A percentile compares a stretch with the other conserved stretches of the same genome.
phyloP scores from a whole-genome alignment of 768 basidiomycete species.

The Rhizopogon vinicolor region DNA sequence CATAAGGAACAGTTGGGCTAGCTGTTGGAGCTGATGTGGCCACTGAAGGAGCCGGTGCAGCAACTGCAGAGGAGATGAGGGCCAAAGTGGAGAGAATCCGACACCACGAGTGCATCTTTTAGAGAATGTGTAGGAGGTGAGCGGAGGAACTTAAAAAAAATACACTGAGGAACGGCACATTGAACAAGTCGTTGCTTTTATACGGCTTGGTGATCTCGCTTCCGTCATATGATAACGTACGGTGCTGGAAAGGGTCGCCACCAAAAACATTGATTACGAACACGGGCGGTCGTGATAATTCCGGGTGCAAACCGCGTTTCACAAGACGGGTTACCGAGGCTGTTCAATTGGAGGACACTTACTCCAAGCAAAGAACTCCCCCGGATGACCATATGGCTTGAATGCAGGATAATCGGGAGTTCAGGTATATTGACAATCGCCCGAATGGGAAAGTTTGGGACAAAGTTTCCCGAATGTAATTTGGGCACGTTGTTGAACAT shows the following conservation, averaged over 20 bases:
- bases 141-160: constrained; percentile 9
- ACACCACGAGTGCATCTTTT: constrained; percentile 24
- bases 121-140: constrained; percentile 8
- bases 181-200: constrained; percentile 15
- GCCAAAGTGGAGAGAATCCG: constrained; percentile 19
- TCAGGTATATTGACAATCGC: too few relatives aligned
- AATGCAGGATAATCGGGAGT: not conserved
- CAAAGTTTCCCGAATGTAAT: not conserved
- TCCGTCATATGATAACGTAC: constrained; percentile 7
- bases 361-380: not conserved
- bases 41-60: constrained; percentile 15
- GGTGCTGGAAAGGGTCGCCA: not conserved
- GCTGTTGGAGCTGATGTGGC: constrained; percentile 25
- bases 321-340: not conserved
- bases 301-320: not conserved
- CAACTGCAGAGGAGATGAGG: constrained; percentile 14
- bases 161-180: constrained; percentile 9
- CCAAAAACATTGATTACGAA: constrained; percentile 3
- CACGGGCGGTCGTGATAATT: not conserved
- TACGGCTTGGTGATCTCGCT: constrained; percentile 6
- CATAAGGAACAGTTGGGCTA: constrained; percentile 40
- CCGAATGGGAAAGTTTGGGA: not conserved
- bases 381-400: not conserved
- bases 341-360: too few relatives aligned
- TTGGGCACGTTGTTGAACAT: not conserved